Evolutionary conservation across 106 monocot genomes (phyloP).

Genomic region (Dendrobium nobile): DNA sequence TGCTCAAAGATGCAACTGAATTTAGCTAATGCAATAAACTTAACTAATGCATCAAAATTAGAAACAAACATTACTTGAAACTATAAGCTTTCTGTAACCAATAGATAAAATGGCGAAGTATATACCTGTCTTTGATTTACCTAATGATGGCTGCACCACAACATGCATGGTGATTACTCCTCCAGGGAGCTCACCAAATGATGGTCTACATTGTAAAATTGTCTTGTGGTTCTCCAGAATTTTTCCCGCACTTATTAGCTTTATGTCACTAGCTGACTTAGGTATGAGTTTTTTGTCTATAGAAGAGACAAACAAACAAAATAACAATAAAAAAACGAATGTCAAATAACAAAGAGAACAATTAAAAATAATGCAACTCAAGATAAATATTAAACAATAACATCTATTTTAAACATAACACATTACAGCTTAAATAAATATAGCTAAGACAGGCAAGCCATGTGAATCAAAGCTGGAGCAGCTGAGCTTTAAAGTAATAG

Average conservation of each 20-base stretch:
- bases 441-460: neutral
- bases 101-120: neutral
- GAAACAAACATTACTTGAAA: neutral
- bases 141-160: constrained; percentile 23
- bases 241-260: constrained; percentile 21
- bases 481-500: neutral
- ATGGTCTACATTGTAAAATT: constrained; percentile 14
- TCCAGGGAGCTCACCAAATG: constrained; percentile 23
- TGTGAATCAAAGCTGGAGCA: neutral
- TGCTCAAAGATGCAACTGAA: neutral
- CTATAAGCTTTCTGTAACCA: neutral
- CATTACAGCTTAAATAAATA: neutral
- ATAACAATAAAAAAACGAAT: neutral
- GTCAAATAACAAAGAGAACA: neutral
- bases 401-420: neutral
- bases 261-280: constrained; percentile 17
- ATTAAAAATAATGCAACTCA: neutral
- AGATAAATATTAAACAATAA: neutral
- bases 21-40: neutral
- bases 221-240: constrained; percentile 17
- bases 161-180: constrained; percentile 26
- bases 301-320: constrained; percentile 1
- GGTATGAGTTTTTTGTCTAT: constrained; percentile 20
- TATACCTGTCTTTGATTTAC: constrained; percentile 17
- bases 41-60: neutral